Evolutionary conservation across 306 rosid genomes (phyloP), one percentile per base, ranked within the genome.

Genomic region (Lablab purpureus): DNA sequence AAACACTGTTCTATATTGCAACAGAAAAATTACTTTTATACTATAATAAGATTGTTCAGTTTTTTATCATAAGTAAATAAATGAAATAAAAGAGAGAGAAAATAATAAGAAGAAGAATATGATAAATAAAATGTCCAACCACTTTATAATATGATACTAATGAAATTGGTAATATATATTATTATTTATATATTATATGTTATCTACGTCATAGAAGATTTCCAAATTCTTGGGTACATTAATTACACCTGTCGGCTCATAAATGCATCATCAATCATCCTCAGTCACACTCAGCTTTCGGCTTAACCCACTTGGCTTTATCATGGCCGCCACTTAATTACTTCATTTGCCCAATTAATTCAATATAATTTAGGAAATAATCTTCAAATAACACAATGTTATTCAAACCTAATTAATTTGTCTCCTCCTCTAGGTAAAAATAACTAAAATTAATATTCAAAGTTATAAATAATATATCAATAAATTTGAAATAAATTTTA

Each of bases 291-390:
- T 23, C 54, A 40, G 78, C 69, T 41, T 74, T 74, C 11, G 68
- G 37, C 69, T 6, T 17, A 3, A 43, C 59, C 54, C 43, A 58
- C 7, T 37, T 45, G 79, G 56, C 68, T 28, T 59, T 25, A 74
- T 74, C 32, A 59, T 18, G 30, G 79, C 70, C 79, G 70, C 70
- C 79, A 58, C 65, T 74, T 60, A 43, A 43, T 30, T 27, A 36
- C 49, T 51, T 40, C 32, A 36, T 30, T 71, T 50, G 1, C 4
- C 1, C 5, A n/a, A 50, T 71, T 43, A 43, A 43, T 43, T 43
- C 11, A 40, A 9, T 40, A 40, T 40, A 12, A 40, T 40, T 40
- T 40, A 40, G 45, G 45, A 40, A 40, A 9, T 40, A 43, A 22
- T n/a, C 7, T 71, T 34, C 46, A 30, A 19, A 12, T 27, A 63